phyloP scores from a whole-genome alignment of 2,329 filamentous ascomycete genomes.

The Fusarium kyushuense region DNA sequence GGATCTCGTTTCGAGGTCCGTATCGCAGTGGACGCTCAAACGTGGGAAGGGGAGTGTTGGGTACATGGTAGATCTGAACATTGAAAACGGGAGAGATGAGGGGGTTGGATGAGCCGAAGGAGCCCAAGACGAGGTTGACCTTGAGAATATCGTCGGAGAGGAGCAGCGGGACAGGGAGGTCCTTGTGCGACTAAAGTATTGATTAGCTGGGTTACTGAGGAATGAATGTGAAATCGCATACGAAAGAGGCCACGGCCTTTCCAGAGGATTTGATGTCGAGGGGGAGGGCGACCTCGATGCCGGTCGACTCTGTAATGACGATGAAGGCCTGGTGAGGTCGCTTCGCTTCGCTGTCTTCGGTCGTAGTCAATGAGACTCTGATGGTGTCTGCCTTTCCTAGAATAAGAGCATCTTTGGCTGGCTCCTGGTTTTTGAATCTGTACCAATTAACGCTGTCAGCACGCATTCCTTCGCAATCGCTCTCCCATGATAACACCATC shows the following conservation, averaged over 20 bases:
- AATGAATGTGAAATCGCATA: constrained; percentile 59
- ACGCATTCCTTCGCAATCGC: constrained; percentile 15
- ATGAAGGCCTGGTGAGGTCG: constrained; percentile 95
- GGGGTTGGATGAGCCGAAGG: constrained; percentile 80
- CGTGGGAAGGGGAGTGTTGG: constrained; percentile 68
- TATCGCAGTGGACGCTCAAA: constrained; percentile 82
- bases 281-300: constrained; percentile 88
- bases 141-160: constrained; percentile 74
- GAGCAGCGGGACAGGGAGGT: constrained; percentile 87
- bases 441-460: constrained; percentile 36
- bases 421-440: constrained; percentile 70
- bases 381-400: constrained; percentile 78
- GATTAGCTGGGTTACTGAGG: constrained; percentile 45
- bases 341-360: constrained; percentile 81
- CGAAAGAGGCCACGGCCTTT: constrained; percentile 83
- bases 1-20: constrained; percentile 84
- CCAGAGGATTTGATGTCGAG: constrained; percentile 87
- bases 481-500: constrained; percentile 21
- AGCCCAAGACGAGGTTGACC: constrained; percentile 86
- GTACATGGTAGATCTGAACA: constrained; percentile 73
- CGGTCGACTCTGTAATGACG: constrained; percentile 80
- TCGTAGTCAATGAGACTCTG: constrained; percentile 84
- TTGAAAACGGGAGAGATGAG: constrained; percentile 80
- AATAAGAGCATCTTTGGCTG: constrained; percentile 72
- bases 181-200: constrained; percentile 78